These are phyloP conservation scores for Mycena maculata DNA, from an alignment of 768 basidiomycete species.

Conservation along the genomic window DNA sequence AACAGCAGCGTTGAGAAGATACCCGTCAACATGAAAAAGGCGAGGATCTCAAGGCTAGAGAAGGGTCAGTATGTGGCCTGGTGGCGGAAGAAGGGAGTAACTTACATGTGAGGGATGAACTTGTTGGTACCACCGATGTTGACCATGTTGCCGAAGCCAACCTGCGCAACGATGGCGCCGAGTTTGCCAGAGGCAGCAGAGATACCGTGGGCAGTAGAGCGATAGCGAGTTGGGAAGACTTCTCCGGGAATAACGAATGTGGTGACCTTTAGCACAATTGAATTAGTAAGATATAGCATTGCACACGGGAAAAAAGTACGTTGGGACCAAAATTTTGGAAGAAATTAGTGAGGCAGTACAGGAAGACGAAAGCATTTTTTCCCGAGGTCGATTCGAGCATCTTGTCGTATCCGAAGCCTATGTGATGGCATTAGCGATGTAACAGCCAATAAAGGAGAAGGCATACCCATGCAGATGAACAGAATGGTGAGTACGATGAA, in stretches of 20 bases:
- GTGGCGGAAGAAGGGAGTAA: constrained; percentile 19
- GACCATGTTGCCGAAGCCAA: constrained; percentile 76
- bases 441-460: constrained; percentile 34
- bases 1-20: constrained; percentile 83
- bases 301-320: no score
- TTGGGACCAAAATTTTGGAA: constrained; percentile 93
- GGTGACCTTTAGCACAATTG: no score
- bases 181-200: constrained; percentile 86
- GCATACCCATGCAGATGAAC: constrained; percentile 75
- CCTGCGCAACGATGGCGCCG: constrained; percentile 84
- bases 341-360: constrained; percentile 90
- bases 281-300: no score
- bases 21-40: constrained; percentile 89
- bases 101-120: constrained; percentile 79
- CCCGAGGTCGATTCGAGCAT: constrained; percentile 55
- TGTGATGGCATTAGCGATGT: neutral
- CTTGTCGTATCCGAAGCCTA: constrained; percentile 76
- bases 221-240: constrained; percentile 88
- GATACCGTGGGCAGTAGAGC: constrained; percentile 87
- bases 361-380: constrained; percentile 77
- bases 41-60: constrained; percentile 79
- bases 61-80: neutral
- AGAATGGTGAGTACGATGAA: constrained; percentile 74
- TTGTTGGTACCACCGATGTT: constrained; percentile 73
- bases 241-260: constrained; percentile 88